phyloP scores from a whole-genome alignment of 805 yeast species.

The Cyberlindnera bimundalis region DNA sequence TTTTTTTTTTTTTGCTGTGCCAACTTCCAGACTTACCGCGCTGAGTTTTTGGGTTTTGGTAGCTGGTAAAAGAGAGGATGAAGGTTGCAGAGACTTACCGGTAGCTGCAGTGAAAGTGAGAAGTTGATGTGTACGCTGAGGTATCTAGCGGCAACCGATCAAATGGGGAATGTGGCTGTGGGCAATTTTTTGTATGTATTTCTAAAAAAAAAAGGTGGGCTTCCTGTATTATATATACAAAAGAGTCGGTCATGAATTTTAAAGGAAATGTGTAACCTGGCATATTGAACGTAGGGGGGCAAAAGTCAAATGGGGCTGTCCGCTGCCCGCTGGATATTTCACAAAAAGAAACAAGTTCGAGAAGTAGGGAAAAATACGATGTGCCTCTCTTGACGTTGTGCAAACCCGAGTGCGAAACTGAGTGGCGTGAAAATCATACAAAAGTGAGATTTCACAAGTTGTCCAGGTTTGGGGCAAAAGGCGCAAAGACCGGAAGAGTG shows the following conservation, averaged over 20 bases:
- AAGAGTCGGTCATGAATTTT: background rate
- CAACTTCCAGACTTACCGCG: conserved; percentile 1
- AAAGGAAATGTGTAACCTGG: conserved; percentile 3
- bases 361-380: conserved; percentile 7
- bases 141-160: conserved; percentile 3
- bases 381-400: conserved; percentile 9
- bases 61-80: background rate
- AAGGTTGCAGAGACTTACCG: conserved; percentile 9
- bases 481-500: background rate
- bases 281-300: background rate
- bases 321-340: conserved; percentile 2
- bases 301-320: background rate
- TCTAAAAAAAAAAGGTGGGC: too few species aligned
- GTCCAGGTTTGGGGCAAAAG: conserved; percentile 1
- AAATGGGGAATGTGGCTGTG: too few species aligned
- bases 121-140: conserved; percentile 2
- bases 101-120: conserved; percentile 6
- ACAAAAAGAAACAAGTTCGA: conserved; percentile 6
- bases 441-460: conserved; percentile 1
- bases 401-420: background rate
- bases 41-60: conserved; percentile 4
- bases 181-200: too few species aligned
- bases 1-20: conserved; percentile 7
- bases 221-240: too few species aligned
- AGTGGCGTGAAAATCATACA: background rate